Evolutionary conservation across 345 rosid genomes (phyloP).

Genomic region (Clausena lansium): DNA sequence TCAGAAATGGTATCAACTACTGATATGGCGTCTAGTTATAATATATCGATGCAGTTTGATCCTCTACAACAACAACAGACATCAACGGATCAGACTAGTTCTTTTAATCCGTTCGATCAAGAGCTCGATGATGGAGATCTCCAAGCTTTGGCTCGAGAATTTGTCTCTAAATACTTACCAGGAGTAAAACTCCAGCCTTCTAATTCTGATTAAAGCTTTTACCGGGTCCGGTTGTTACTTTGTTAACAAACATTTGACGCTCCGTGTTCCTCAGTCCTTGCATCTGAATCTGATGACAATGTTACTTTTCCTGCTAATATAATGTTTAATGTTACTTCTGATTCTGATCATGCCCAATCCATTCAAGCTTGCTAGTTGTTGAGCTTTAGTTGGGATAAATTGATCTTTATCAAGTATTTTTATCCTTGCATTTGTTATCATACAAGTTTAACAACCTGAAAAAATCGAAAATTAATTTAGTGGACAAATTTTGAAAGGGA

Average conservation of each 20-base stretch:
- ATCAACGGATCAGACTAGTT: slow-evolving; percentile 9
- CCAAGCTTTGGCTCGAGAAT: slow-evolving; percentile 45
- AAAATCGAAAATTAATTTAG: too few relatives aligned
- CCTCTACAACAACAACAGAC: slow-evolving; percentile 11
- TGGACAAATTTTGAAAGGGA: not conserved
- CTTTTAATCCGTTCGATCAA: slow-evolving; percentile 17
- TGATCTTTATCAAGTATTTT: too few relatives aligned
- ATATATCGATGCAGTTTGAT: slow-evolving; percentile 29
- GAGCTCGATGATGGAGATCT: slow-evolving; percentile 33
- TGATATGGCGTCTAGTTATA: slow-evolving; percentile 26
- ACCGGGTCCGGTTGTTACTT: not conserved
- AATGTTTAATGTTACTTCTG: not conserved
- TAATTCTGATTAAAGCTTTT: slow-evolving; percentile 13
- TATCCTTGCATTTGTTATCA: not conserved
- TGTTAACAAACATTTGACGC: not conserved
- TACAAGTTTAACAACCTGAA: not conserved
- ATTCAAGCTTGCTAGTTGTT: not conserved
- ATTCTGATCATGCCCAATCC: not conserved
- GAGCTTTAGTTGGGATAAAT: not conserved
- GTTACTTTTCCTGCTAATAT: not conserved
- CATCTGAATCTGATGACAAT: slow-evolving; percentile 1
- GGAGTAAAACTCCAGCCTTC: slow-evolving; percentile 36
- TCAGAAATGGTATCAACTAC: slow-evolving; percentile 21
- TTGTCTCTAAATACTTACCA: slow-evolving; percentile 46
- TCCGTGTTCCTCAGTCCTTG: not conserved